Evolutionary conservation across 1,284 basidiomycete genomes (phyloP), one percentile per base, ranked within the genome.

Genomic region (Pseudozyma hubeiensis): DNA sequence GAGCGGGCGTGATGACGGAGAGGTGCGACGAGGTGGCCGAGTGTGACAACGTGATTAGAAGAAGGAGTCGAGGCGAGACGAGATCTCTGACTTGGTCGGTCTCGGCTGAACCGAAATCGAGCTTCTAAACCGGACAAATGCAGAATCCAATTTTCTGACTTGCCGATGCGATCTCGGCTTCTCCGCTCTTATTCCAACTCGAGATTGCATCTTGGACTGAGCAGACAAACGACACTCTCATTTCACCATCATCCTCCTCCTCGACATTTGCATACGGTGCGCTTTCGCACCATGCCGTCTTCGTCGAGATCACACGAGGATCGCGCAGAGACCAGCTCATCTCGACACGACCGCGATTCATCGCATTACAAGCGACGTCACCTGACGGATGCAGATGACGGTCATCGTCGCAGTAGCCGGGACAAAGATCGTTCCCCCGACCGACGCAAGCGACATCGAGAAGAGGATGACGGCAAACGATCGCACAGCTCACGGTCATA

Each of bases 401-500:
- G 29, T 37, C 35, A 39, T 11, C 53, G 54, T 14, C 52, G 49
- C 39, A 35, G 35, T 4, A 62, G 56, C 37, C 35, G 52, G 33
- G 60, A 57, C 33, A 40, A 50, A 39, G 58, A 62, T 16, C 37
- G 31, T 39, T 66, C 57, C 31, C 45, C 57, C 30, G 58, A 67
- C 52, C 58, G 52, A 34, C 57, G 56, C 40, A 67, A 67, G 39
- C 64, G 69, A 33, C 60, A 68, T 14, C 51, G 60, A 6, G 55
- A 68, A 33, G 59, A 62, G 7, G 46, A 62, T 13, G 50, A 52
- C 35, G 51, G 44, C 47, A 51, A n/a, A 29, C 46, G 57, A 51
- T 50, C 47, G 29, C 53, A 54, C 31, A 51, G 54, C 52, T 62
- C 64, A 33, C 53, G 64, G 7, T 56, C 57, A 5, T 53, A 61